These are phyloP conservation scores for Abrus precatorius DNA, from an alignment of 306 rosid species.

Conservation along the genomic window DNA sequence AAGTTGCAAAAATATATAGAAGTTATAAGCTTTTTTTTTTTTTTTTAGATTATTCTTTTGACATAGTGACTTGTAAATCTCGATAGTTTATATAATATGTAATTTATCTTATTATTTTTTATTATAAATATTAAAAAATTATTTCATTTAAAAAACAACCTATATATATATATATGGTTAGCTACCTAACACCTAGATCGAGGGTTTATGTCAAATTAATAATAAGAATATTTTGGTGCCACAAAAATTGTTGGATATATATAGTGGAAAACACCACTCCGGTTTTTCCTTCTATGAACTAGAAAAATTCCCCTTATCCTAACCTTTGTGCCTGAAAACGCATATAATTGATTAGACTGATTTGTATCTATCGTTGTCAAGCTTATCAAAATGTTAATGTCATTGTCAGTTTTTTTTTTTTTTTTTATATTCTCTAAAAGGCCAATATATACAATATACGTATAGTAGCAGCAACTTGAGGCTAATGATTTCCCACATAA, in stretches of 20 bases:
- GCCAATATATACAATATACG: not conserved
- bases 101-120: no score
- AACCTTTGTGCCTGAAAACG: not conserved
- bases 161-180: no score
- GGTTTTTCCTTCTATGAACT: constrained; percentile 61
- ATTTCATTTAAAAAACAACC: no score
- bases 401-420: not conserved
- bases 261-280: constrained; percentile 78
- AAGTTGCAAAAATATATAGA: no score
- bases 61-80: no score
- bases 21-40: no score
- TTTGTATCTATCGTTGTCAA: not conserved
- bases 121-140: no score
- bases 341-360: constrained; percentile 35
- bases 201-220: not conserved
- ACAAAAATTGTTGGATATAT: not conserved
- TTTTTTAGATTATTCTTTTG: no score
- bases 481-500: not conserved
- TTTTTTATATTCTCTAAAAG: not conserved
- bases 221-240: not conserved
- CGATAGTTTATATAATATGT: no score
- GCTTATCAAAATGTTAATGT: constrained; percentile 11
- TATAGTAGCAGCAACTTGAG: not conserved
- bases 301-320: constrained; percentile 44
- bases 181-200: not conserved